Evolutionary conservation across 1,284 basidiomycete genomes (phyloP).

Genomic region (Cryptococcus maquisensis): DNA sequence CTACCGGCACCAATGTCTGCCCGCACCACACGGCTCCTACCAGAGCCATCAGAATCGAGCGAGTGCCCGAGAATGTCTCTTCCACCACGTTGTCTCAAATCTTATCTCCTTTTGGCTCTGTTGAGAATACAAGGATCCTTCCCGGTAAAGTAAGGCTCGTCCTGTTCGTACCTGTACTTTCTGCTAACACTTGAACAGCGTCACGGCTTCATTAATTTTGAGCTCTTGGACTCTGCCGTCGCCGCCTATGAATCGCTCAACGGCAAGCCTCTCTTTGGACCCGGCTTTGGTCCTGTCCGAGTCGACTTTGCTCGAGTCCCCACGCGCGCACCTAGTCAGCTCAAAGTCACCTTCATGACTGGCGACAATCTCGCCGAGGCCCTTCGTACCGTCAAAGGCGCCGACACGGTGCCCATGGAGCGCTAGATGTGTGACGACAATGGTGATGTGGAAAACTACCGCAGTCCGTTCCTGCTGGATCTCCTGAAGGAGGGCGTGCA

Average conservation of each 20-base stretch:
- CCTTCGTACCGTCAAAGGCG: constrained; percentile 62
- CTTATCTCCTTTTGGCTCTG: constrained; percentile 93
- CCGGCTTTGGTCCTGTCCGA: constrained; percentile 89
- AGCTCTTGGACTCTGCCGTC: constrained; percentile 92
- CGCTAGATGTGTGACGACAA: constrained; percentile 72
- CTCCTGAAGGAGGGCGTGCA: constrained; percentile 83
- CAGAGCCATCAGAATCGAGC: constrained; percentile 90
- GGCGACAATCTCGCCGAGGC: constrained; percentile 60
- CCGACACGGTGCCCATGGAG: constrained; percentile 78
- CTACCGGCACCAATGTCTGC: constrained; percentile 51
- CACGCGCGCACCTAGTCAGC: constrained; percentile 17
- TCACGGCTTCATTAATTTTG: constrained; percentile 76
- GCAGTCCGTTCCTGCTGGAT: constrained; percentile 82
- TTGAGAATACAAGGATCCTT: constrained; percentile 90
- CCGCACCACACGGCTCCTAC: constrained; percentile 58
- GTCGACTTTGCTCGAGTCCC: constrained; percentile 96
- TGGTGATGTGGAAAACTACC: constrained; percentile 87
- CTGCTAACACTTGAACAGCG: constrained; percentile 14
- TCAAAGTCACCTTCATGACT: neutral
- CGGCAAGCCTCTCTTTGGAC: constrained; percentile 88
- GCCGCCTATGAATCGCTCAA: constrained; percentile 93
- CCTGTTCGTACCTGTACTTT: neutral
- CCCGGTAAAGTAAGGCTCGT: constrained; percentile 88
- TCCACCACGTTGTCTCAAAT: constrained; percentile 75
- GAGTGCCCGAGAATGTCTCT: constrained; percentile 86